These are phyloP conservation scores for Tetrapyrgos nigripes DNA, from an alignment of 1,284 basidiomycete species.

Conservation along the genomic window DNA sequence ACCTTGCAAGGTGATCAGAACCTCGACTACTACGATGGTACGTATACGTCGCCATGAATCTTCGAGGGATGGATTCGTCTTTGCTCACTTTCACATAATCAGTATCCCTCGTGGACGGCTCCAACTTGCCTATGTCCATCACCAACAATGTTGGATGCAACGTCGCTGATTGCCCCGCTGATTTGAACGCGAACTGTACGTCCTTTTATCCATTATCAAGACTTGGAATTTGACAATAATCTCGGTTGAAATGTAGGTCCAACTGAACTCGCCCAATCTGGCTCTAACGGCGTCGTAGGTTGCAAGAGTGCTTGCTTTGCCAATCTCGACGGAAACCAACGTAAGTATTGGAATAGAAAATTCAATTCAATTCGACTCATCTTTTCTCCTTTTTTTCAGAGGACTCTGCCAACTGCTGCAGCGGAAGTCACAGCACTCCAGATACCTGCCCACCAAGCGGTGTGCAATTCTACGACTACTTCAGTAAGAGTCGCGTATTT, in stretches of 20 bases:
- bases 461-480: constrained; percentile 56
- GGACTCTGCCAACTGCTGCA: constrained; percentile 63
- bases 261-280: constrained; percentile 48
- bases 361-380: background rate
- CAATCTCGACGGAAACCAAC: constrained; percentile 50
- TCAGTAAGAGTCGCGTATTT: constrained; percentile 52
- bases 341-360: constrained; percentile 16
- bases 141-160: constrained; percentile 43
- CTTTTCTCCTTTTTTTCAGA: constrained; percentile 25
- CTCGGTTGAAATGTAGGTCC: constrained; percentile 42
- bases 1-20: constrained; percentile 40
- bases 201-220: background rate
- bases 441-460: constrained; percentile 58
- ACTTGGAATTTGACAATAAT: background rate
- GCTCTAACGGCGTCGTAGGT: constrained; percentile 55
- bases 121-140: constrained; percentile 51
- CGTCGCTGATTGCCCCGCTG: constrained; percentile 45
- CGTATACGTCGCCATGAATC: constrained; percentile 7
- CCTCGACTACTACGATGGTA: constrained; percentile 50
- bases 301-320: constrained; percentile 65
- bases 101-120: constrained; percentile 46
- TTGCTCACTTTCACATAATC: background rate
- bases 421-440: constrained; percentile 54
- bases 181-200: constrained; percentile 45
- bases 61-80: too few species aligned